Evolutionary conservation across 2,329 filamentous ascomycete species (phyloP), one percentile per base, ranked within the genome.

Genomic region (Colletotrichum chrysophilum): DNA sequence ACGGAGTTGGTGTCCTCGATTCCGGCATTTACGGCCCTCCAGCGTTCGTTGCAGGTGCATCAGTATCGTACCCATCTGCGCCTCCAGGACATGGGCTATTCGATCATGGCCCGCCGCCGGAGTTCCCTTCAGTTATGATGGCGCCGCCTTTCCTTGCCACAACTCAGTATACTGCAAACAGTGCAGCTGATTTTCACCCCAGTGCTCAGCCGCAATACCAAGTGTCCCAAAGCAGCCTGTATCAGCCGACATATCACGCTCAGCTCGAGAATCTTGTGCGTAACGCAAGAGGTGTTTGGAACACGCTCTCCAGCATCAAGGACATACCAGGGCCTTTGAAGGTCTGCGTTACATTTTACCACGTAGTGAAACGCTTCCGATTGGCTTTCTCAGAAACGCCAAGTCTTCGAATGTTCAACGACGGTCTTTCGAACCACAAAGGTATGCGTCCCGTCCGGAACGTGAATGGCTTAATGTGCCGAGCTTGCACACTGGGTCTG

Each of bases 221-320:
- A 21, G 55, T n/a, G 18, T 36, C 55, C 9, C 30, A 48, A 14
- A 34, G 38, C 5, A 21, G 48, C n/a, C 43, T 26, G 7, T 43
- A 48, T 3, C n/a, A 52, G 48, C 14, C 43, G 21, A 68, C 56
- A 18, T 67, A 90, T 76, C 84, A 86, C 74, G 76, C 80, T 21
- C 88, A 90, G 77, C 83, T 91, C 9, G 87, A 91, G 64, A 85
- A 89, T 61, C 84, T 94, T 75, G 88, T 89, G 12, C 86, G 84
- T 56, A 88, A 89, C 79, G 89, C 91, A 6, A 88, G 90, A 74
- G 89, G 91, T 28, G 83, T 93, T 43, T 96, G 94, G 93, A 89
- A 90, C 76, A 84, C 86, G 26, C 89, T 93, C 4, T 88, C 88
- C 9, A 87, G 88, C 4, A 86, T 95, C 77, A 91, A 91, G 78